Evolutionary conservation across 2,329 filamentous ascomycete genomes (phyloP), one percentile per base, ranked within the genome.

Genomic region (Polytolypa hystricis): DNA sequence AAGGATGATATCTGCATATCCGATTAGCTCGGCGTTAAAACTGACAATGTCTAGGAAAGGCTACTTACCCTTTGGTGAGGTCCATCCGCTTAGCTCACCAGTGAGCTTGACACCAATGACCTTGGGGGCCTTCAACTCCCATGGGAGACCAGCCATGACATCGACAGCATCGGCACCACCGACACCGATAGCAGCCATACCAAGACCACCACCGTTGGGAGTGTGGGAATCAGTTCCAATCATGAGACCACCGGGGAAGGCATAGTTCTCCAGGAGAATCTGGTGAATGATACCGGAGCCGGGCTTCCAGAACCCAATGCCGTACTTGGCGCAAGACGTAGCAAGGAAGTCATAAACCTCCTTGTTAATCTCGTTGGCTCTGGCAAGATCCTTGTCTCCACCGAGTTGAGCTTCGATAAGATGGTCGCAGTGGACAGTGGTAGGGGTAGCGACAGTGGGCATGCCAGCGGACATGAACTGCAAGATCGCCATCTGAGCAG

Each of bases 381-480:
- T 79, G 44, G 77, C 81, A 64, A 96, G 71, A 82, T 98, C 91
- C 77, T 95, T 91, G 47, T 73, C 77, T 53, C 87, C 87, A 60
- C 91, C 91, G 55, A 89, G 61, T 69, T 96, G 89, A 44, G 89
- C 91, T 74, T 96, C 89, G 65, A 98, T 98, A 74, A 98, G 78
- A 70, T 98, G 91, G 66, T 98, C 91, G 62, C 91, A 96, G 77
- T 98, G 91, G 46, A 98, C 89, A 33, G 89, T 96, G 53, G 81
- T 79, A 35, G 91, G 91, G 55, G 93, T 96, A 46, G 87, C 87
- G 44, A 96, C 91, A 16, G 81, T 80, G 49, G 85, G 84, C 84
- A 98, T 89, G 62, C 89, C 89, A 43, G 91, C 89, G 38, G 85
- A 94, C 87, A 98, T 98, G 77, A 98, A 98, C 72, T 98, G 91